Evolutionary conservation across 2,329 filamentous ascomycete species (phyloP), one percentile per base, ranked within the genome.

Genomic region (Sclerotinia subarctica): DNA sequence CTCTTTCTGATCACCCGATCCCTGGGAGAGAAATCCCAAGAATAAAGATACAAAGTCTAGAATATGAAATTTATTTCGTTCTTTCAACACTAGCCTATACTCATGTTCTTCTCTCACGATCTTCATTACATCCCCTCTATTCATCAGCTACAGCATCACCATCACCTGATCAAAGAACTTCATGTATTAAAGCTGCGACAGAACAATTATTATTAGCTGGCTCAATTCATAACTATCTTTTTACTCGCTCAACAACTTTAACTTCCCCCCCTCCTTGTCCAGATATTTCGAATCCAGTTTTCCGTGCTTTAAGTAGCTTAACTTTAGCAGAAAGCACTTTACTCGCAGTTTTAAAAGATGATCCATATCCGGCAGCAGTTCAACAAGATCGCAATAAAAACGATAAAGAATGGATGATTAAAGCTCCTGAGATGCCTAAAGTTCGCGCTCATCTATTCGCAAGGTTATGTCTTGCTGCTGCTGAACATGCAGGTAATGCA

Each of bases 391-490:
- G 94, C 59, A 96, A 96, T 76, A 87, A 89, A 65, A 88, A 90
- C 73, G 93, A 94, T 78, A 93, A 86, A 70, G 94, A 98, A 73
- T 99, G 94, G 94, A 98, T 98, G 93, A 96, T 95, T 78, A 92
- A 91, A 74, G 86, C 93, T 0, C 93, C 94, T 0, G 88, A 93
- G 63, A 92, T 97, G 60, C 91, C 93, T 42, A 94, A 94, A 76
- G 93, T 97, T 24, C 88, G 94, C 58, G 93, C 93, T 11, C 89
- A 96, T 75, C 83, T 99, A 1, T 96, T 96, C 76, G 93, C 93
- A 1, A 85, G 94, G 0, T 82, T 98, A 10, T 98, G 93, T 77
- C 84, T 98, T 15, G 92, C 93, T 0, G 92, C 94, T 0, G 89
- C 91, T 0, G 94, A 97, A 73, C 94, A 98, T 78, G 93, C 94